Conservation (phyloP, 1,284 basidiomycete genomes). For the Moniliella sp. region DNA sequence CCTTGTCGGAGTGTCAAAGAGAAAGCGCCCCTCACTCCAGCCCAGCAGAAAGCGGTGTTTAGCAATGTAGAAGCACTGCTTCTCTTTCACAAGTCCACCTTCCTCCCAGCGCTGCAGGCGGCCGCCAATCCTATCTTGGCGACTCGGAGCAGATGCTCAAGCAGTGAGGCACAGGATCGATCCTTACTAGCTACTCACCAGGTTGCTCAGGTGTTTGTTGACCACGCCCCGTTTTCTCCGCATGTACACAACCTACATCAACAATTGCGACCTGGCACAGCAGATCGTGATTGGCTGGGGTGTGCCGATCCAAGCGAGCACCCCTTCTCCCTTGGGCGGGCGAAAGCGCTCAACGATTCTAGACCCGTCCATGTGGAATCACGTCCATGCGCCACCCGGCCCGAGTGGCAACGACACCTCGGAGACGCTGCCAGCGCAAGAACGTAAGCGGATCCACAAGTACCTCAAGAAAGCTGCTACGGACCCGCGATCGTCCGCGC, state of each 20-base stretch:
- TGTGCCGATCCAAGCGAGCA: too few species aligned
- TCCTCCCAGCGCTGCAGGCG: conserved; percentile 64
- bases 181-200: conserved; percentile 55
- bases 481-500: conserved; percentile 67
- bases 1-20: too few species aligned
- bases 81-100: conserved; percentile 72
- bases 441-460: conserved; percentile 16
- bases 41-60: conserved; percentile 78
- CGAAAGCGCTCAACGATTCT: too few species aligned
- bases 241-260: conserved; percentile 31
- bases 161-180: conserved; percentile 47
- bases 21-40: conserved; percentile 56
- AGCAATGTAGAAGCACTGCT: conserved; percentile 71
- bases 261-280: conserved; percentile 22
- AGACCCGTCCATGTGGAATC: too few species aligned
- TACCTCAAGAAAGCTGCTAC: conserved; percentile 30
- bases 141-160: too few species aligned
- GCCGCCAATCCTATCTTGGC: conserved; percentile 35
- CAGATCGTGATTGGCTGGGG: conserved; percentile 3
- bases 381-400: too few species aligned
- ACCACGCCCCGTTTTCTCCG: conserved; percentile 25
- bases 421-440: conserved; percentile 8
- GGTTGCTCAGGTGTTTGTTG: conserved; percentile 60
- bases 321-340: too few species aligned
- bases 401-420: too few species aligned